These are phyloP conservation scores for Cordyceps cateniannulata DNA, from an alignment of 2,329 filamentous ascomycete species.

Conservation along the genomic window DNA sequence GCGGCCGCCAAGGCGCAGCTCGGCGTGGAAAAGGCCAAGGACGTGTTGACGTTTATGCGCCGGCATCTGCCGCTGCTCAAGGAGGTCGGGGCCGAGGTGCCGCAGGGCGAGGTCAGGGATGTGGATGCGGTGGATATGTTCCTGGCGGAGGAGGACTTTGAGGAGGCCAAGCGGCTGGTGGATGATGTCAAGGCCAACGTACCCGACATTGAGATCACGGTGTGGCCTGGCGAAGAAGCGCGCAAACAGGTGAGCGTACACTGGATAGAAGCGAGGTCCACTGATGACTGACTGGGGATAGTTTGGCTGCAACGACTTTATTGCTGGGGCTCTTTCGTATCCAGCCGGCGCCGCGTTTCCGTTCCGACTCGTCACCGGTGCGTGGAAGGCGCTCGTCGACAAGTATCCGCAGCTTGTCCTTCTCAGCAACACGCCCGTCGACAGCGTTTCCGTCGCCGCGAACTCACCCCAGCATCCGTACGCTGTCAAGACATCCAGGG, in stretches of 20 bases:
- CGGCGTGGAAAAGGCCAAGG: constrained; percentile 30
- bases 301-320: constrained; percentile 29
- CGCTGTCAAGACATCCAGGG: constrained; percentile 37
- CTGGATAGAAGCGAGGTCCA: too few species aligned
- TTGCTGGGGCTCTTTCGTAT: constrained; percentile 38
- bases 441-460: neutral
- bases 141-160: constrained; percentile 30
- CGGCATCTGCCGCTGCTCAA: constrained; percentile 33
- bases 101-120: constrained; percentile 33
- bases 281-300: constrained; percentile 6
- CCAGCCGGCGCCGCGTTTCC: constrained; percentile 44
- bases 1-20: constrained; percentile 23
- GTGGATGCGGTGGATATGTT: constrained; percentile 43
- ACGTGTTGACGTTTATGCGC: constrained; percentile 38
- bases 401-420: constrained; percentile 30
- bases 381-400: constrained; percentile 36
- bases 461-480: constrained; percentile 25
- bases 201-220: constrained; percentile 31
- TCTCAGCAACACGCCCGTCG: constrained; percentile 32
- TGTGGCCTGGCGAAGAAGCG: constrained; percentile 30
- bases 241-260: constrained; percentile 21
- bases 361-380: constrained; percentile 40
- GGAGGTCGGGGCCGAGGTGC: constrained; percentile 31
- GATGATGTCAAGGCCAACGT: constrained; percentile 29
- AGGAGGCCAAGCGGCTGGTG: constrained; percentile 25